Evolutionary conservation across 257 asterid genomes (phyloP), one percentile per base, ranked within the genome.

Genomic region (Scutellaria baicalensis): DNA sequence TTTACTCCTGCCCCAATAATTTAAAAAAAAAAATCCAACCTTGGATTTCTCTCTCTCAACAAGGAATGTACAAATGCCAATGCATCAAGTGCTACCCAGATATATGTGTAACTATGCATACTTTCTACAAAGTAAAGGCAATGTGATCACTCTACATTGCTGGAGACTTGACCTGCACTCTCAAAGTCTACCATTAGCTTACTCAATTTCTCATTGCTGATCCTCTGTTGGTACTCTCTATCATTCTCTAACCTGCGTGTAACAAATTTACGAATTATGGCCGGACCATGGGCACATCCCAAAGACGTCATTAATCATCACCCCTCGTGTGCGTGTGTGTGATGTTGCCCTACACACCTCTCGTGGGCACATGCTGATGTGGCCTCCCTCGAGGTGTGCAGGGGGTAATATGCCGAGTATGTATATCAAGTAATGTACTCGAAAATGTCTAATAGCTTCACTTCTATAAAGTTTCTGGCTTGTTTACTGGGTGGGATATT

Each of bases 131-230:
- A 61, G 5, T 14, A n/a, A 27, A 63, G 33, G 33, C 21, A 13
- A 18, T 33, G 2, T 9, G 35, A 23, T 75, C 70, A 65, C 33
- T 70, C 77, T 43, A 9, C 55, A 20, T 4, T 23, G 27, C 44
- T 71, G 21, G 76, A 50, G 0, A 59, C 51, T 72, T 67, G 75
- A 17, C 27, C 51, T 42, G 66, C 76, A 55, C 82, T 62, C 75
- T 92, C 88, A 70, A 77, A 93, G 64, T 84, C 92, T 1, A 81
- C 77, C 99, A 93, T 91, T 43, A 93, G 75, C 77, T 91, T 87
- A 74, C 82, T 83, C 76, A 93, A 57, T 75, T 93, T 93, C 59
- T 79, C 82, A 80, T 88, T 93, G 83, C 91, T 87, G 17, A 91
- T 89, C 83, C 91, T 86, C 80, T 87, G 91, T 47, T 81, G 79